Conservation (phyloP, 164 flowering plant genomes). For the Liriodendron chinense region DNA sequence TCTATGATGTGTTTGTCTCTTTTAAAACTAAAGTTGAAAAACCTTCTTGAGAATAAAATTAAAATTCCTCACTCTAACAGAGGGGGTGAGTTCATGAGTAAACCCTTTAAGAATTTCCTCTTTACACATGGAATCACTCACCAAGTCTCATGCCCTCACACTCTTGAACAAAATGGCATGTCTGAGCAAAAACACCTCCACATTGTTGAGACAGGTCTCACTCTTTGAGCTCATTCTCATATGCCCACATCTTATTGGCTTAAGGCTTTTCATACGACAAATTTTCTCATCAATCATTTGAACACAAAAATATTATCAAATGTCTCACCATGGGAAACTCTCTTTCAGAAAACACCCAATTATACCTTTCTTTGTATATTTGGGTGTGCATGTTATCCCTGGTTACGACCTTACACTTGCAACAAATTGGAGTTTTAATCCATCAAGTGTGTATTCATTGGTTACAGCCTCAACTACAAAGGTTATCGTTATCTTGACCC, state of each 20-base stretch:
- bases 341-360: neutral
- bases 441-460: no score
- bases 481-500: no score
- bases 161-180: neutral
- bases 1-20: neutral
- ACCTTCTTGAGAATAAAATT: neutral
- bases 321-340: neutral
- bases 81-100: neutral
- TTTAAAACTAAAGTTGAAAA: neutral
- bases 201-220: no score
- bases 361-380: neutral
- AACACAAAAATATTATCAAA: neutral
- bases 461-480: no score
- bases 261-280: neutral
- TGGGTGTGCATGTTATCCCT: no score
- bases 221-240: neutral
- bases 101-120: neutral
- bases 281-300: neutral
- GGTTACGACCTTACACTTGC: no score
- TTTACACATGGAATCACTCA: neutral
- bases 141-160: neutral
- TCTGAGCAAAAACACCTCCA: no score
- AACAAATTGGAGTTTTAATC: no score
- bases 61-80: neutral
- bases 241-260: neutral